phyloP scores from a whole-genome alignment of 495 filamentous ascomycete genomes.

The Melanomma pulvis-pyrius region DNA sequence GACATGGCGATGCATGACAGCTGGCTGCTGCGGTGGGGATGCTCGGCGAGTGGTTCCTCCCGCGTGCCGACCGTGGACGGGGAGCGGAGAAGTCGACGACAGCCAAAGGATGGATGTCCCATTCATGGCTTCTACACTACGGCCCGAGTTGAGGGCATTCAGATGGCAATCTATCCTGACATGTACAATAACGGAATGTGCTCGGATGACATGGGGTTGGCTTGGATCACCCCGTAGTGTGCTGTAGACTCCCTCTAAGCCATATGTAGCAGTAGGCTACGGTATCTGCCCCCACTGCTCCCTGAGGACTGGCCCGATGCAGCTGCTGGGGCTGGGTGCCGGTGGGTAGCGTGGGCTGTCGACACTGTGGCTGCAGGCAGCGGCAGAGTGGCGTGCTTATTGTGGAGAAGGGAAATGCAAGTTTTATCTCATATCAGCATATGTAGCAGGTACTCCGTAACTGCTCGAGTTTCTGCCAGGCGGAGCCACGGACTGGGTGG shows the following conservation, averaged over 20 bases:
- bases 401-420: conserved; percentile 30
- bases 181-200: neutral
- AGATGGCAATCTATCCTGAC: neutral
- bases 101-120: neutral
- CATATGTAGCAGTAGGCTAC: neutral
- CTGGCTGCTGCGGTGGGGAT: neutral
- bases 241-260: too few species aligned
- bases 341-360: neutral
- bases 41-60: neutral
- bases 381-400: conserved; percentile 36
- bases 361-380: conserved; percentile 21
- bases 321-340: neutral
- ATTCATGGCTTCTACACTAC: neutral
- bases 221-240: too few species aligned
- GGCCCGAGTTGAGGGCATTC: neutral
- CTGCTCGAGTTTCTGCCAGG: neutral
- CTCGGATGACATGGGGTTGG: neutral
- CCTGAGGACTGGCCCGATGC: neutral
- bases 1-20: neutral
- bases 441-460: neutral
- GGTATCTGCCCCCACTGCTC: neutral
- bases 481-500: neutral
- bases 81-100: neutral
- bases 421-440: conserved; percentile 28
- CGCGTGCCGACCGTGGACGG: neutral